Evolutionary conservation across 257 asterid genomes (phyloP).

Genomic region (Capsicum chinense): DNA sequence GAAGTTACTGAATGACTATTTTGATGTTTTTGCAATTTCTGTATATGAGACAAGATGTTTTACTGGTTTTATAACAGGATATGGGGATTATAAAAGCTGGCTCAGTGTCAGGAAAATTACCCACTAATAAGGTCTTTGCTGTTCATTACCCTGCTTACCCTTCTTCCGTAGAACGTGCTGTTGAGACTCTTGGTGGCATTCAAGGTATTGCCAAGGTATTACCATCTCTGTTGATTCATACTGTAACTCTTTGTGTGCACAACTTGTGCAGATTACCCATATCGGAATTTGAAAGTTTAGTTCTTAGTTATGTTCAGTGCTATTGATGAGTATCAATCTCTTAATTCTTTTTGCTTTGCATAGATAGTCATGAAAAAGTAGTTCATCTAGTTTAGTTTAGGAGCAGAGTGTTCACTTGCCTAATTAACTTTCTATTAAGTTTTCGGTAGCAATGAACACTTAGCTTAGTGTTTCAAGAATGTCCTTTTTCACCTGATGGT

Average conservation of each 20-base stretch:
- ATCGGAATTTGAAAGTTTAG: background rate
- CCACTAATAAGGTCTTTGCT: conserved; percentile 55
- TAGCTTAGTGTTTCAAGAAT: background rate
- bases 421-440: background rate
- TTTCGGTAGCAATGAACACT: background rate
- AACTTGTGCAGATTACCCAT: background rate
- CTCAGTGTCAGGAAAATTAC: conserved; percentile 69
- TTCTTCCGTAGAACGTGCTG: conserved; percentile 77
- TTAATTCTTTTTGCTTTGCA: background rate
- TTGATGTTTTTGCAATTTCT: background rate
- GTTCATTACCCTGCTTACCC: conserved; percentile 94
- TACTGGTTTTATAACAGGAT: conserved; percentile 4
- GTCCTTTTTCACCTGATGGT: conserved; percentile 4
- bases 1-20: background rate
- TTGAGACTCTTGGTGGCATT: conserved; percentile 84
- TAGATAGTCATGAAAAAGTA: background rate
- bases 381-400: conserved; percentile 15
- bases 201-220: conserved; percentile 72
- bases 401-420: background rate
- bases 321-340: background rate
- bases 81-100: conserved; percentile 82
- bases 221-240: background rate
- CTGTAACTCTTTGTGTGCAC: background rate
- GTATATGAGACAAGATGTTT: background rate
- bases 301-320: background rate